phyloP scores from a whole-genome alignment of 78 protist genomes.

The Dictyostelium brefeldianum region DNA sequence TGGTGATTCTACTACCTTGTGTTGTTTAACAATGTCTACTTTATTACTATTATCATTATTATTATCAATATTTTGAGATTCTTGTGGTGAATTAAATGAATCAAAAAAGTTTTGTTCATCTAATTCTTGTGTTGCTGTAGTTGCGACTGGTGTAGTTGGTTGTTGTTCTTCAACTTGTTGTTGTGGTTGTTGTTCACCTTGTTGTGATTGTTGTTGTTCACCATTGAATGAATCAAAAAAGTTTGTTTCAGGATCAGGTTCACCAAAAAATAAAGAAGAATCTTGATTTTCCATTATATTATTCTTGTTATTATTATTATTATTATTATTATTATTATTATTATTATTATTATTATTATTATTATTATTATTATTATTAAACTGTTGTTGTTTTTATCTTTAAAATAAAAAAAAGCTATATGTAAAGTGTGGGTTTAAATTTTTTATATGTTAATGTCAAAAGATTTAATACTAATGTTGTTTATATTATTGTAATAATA shows the following conservation, averaged over 20 bases:
- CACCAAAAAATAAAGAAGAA: conserved; percentile 1
- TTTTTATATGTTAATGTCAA: too few species aligned
- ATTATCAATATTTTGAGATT: not conserved
- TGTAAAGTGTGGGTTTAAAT: too few species aligned
- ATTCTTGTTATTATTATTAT: not conserved
- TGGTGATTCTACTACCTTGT: too few species aligned
- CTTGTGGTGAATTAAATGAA: not conserved
- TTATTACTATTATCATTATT: too few species aligned
- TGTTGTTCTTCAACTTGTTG: not conserved
- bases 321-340: not conserved
- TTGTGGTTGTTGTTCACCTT: not conserved
- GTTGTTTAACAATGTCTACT: too few species aligned
- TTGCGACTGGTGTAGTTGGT: not conserved
- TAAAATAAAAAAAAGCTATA: not conserved
- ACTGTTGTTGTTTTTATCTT: not conserved
- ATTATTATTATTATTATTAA: not conserved
- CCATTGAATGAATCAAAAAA: conserved; percentile 40
- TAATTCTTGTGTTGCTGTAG: too few species aligned
- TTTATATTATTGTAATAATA: too few species aligned
- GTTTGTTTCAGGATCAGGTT: conserved; percentile 5
- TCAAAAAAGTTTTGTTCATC: conserved; percentile 41
- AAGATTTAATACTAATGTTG: too few species aligned
- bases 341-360: not conserved
- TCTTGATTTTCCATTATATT: conserved; percentile 45
- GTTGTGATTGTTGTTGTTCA: not conserved